Percentiles rank a stretch among this genome's conserved stretches.
These are phyloP conservation scores for Trichoderma atrobrunneum DNA, from an alignment of 2,329 filamentous ascomycete genomes.

Conservation along the genomic window DNA sequence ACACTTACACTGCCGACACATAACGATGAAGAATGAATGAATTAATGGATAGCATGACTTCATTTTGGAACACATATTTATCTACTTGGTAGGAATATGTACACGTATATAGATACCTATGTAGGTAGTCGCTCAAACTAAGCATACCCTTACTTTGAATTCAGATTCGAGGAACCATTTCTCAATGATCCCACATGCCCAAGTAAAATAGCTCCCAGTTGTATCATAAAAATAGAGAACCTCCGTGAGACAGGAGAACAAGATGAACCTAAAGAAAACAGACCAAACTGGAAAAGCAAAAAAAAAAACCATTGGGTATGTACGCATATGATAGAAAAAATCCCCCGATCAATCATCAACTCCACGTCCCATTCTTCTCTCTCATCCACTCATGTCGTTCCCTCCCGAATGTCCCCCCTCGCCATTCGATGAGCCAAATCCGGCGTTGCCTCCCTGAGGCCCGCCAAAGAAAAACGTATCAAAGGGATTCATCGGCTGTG, in stretches of 20 bases:
- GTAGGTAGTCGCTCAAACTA: background rate
- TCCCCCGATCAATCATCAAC: background rate
- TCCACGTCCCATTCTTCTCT: background rate
- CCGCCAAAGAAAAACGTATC: constrained; percentile 71
- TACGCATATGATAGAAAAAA: background rate
- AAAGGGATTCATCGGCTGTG: constrained; percentile 65
- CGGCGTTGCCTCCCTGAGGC: constrained; percentile 37
- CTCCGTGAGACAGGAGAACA: background rate
- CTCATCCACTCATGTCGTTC: background rate
- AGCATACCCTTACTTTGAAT: background rate
- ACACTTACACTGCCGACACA: background rate
- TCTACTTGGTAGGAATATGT: background rate
- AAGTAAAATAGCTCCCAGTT: background rate
- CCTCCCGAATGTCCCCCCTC: background rate
- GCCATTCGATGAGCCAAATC: constrained; percentile 25
- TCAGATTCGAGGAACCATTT: background rate
- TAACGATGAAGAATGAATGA: background rate
- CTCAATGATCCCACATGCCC: background rate
- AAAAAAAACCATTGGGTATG: constrained; percentile 6
- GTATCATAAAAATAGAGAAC: background rate
- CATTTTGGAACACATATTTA: background rate
- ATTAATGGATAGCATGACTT: constrained; percentile 1
- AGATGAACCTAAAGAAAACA: background rate
- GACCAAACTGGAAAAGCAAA: background rate
- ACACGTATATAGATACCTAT: background rate